phyloP scores from a whole-genome alignment of 2,329 filamentous ascomycete genomes.

The Botryosphaeria dothidea region DNA sequence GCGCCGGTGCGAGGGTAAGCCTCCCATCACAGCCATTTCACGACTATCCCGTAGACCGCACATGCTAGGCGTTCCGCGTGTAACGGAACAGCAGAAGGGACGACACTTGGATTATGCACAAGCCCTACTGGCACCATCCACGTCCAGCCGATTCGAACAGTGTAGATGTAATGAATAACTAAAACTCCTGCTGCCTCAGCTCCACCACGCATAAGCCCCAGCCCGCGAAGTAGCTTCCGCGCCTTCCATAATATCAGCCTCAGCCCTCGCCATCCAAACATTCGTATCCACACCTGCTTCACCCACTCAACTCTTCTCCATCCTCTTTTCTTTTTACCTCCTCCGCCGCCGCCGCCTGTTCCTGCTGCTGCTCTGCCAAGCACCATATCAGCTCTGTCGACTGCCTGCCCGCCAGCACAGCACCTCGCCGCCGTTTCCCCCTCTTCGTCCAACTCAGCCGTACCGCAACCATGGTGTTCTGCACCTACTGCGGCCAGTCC shows the following conservation, averaged over 20 bases:
- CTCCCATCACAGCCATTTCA: slow-evolving; percentile 21
- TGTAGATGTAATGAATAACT: slow-evolving; percentile 19
- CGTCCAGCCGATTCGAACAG: slow-evolving; percentile 3
- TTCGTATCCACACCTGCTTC: background rate
- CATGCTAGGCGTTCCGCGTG: slow-evolving; percentile 34
- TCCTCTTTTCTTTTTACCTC: background rate
- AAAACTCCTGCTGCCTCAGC: slow-evolving; percentile 21
- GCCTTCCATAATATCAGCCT: slow-evolving; percentile 19
- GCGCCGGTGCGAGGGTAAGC: slow-evolving; percentile 20
- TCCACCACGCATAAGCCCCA: slow-evolving; percentile 20
- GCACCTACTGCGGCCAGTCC: slow-evolving; percentile 55
- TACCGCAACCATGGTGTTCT: slow-evolving; percentile 49
- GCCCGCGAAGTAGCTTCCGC: slow-evolving; percentile 10
- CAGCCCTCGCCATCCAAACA: slow-evolving; percentile 7
- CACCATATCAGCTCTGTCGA: background rate
- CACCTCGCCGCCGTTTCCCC: background rate
- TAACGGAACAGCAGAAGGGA: slow-evolving; percentile 26
- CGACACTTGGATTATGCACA: slow-evolving; percentile 34
- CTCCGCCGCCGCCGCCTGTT: background rate
- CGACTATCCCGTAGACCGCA: slow-evolving; percentile 26
- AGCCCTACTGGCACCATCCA: slow-evolving; percentile 15
- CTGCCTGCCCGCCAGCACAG: background rate
- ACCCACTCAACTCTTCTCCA: background rate
- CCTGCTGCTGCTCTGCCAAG: background rate
- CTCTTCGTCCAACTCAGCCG: slow-evolving; percentile 12